Conservation (phyloP, 2,329 filamentous ascomycete genomes). For the Magnaporthiopsis incrustans region DNA sequence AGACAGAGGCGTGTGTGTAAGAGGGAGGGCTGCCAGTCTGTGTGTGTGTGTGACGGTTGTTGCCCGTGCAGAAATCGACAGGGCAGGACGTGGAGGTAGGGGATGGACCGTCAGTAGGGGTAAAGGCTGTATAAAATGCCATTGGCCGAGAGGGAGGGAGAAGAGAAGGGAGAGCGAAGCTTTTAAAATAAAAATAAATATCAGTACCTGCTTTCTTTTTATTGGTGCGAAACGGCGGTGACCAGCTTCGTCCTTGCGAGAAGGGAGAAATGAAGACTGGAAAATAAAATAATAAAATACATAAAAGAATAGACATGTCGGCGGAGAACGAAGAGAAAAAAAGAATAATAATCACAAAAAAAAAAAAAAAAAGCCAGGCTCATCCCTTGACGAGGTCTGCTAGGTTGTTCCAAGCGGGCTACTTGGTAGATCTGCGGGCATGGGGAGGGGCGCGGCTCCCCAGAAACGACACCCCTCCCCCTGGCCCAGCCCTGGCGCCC, state of each 20-base stretch:
- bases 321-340: background rate
- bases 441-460: background rate
- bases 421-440: background rate
- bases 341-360: slow-evolving; percentile 1
- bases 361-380: background rate
- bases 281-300: background rate
- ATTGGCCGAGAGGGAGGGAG: background rate
- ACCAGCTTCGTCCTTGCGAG: slow-evolving; percentile 3
- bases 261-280: slow-evolving; percentile 7
- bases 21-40: background rate
- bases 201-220: background rate
- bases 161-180: too few species aligned
- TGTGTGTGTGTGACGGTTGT: background rate
- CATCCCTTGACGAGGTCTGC: background rate
- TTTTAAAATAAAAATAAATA: background rate
- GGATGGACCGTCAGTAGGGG: background rate
- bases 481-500: background rate
- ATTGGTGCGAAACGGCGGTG: slow-evolving; percentile 3
- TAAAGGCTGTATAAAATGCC: background rate
- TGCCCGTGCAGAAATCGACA: background rate
- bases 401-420: background rate
- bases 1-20: background rate
- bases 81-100: background rate
- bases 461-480: background rate
- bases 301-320: slow-evolving; percentile 1